Evolutionary conservation across 179 eudicot species (phyloP), one percentile per base, ranked within the genome.

Genomic region (Beta lomatogona): DNA sequence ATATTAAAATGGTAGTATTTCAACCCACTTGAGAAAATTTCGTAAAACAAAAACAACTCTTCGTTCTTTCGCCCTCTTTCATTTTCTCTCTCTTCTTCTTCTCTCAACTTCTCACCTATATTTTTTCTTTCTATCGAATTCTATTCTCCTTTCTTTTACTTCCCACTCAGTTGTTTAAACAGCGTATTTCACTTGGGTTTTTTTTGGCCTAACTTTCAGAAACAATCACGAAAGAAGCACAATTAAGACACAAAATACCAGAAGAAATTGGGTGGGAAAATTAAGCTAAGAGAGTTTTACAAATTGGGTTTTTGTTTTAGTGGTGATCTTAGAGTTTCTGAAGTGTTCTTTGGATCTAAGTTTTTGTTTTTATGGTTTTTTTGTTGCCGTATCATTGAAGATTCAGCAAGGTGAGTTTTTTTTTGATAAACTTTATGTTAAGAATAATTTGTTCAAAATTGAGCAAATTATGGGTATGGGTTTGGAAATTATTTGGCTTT

Each of bases 311-410:
- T 77, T 61, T 71, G 21, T 21, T 73, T 59, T 5, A 60, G 45
- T 16, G 79, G 65, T 83, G 77, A 83, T 83, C 86, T 48, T 79
- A 58, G 60, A 16, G 8, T 66, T 75, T 60, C 11, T 60, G 13
- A 50, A 76, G 41, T 83, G 52, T 19, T 10, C 3, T n/a, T 52
- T 79, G 81, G 87, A 81, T 85, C 87, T 78, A 85, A 77, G 18
- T 50, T 58, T 54, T 14, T 54, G 31, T 14, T 74, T 54, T 52
- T 31, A 21, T 36, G 25, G 65, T 71, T 46, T 45, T 58, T 57
- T 55, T 5, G 36, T 79, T n/a, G 16, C 28, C 9, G 4, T 50
- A 73, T 41, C 16, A 50, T 50, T 81, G 79, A 78, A 77, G 78
- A 73, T 76, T 22, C 16, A 44, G 7, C 6, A 74, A 78, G 48